These are phyloP conservation scores for Cladorrhinum samala DNA, from an alignment of 495 filamentous ascomycete genomes.

Conservation along the genomic window DNA sequence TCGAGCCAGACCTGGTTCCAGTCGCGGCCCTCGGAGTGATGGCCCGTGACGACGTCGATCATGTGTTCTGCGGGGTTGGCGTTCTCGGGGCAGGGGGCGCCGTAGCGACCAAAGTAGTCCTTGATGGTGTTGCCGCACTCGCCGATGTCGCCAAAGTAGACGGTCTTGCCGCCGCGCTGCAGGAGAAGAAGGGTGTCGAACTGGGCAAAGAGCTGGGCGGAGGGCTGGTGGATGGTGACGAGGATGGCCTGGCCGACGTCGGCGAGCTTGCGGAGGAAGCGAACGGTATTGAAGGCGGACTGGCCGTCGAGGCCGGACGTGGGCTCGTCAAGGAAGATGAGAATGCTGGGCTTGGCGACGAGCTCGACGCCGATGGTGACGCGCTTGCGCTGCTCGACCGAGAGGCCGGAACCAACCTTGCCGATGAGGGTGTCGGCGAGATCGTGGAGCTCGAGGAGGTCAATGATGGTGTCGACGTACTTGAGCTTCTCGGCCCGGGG, in stretches of 20 bases:
- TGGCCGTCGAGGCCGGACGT: slow-evolving; percentile 85
- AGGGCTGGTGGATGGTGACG: slow-evolving; percentile 76
- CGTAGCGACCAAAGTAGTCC: slow-evolving; percentile 54
- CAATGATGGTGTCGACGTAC: slow-evolving; percentile 85
- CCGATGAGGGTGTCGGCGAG: slow-evolving; percentile 79
- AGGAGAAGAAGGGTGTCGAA: slow-evolving; percentile 69
- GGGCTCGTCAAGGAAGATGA: slow-evolving; percentile 75
- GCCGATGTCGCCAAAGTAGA: slow-evolving; percentile 59
- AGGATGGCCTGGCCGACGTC: slow-evolving; percentile 64
- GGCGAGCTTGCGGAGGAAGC: slow-evolving; percentile 77
- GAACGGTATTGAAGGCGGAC: slow-evolving; percentile 71
- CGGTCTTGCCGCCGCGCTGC: slow-evolving; percentile 57
- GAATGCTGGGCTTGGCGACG: slow-evolving; percentile 73
- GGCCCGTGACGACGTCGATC: slow-evolving; percentile 72
- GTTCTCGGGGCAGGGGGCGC: slow-evolving; percentile 56
- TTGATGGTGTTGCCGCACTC: slow-evolving; percentile 33
- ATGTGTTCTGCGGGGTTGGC: slow-evolving; percentile 80
- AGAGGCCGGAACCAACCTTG: slow-evolving; percentile 55
- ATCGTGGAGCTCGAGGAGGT: slow-evolving; percentile 71
- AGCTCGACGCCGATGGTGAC: slow-evolving; percentile 92
- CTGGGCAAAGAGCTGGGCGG: slow-evolving; percentile 61
- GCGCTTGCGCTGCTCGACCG: slow-evolving; percentile 50
- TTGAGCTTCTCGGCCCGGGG: slow-evolving; percentile 64
- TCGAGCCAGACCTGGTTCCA: slow-evolving; percentile 74
- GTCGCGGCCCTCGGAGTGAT: slow-evolving; percentile 51